A percentile compares a stretch with the other conserved stretches of the same genome.
Evolutionary conservation across 352 stramenopile genomes (phyloP).

Genomic region (Pythium chondricola): DNA sequence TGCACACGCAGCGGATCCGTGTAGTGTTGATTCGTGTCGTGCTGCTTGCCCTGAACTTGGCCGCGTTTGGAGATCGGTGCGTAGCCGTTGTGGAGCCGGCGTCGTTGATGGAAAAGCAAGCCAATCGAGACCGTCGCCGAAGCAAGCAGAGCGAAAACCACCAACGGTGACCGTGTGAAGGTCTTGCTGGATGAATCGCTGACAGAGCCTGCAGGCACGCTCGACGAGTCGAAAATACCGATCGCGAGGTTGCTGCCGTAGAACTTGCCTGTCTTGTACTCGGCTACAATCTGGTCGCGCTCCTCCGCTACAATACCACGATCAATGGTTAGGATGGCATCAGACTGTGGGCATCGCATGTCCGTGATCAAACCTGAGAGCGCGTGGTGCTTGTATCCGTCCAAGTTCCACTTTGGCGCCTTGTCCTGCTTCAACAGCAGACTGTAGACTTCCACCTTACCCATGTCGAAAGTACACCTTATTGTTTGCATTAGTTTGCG

Average conservation of each 20-base stretch:
- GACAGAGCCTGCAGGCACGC: conserved; percentile 28
- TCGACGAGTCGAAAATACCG: conserved; percentile 47
- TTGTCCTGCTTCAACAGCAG: conserved; percentile 41
- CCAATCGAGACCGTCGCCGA: conserved; percentile 38
- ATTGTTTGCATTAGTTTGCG: too few relatives aligned
- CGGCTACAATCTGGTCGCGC: conserved; percentile 41
- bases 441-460: conserved; percentile 56
- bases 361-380: conserved; percentile 27
- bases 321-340: background rate
- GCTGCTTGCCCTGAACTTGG: conserved; percentile 30
- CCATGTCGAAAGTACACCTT: conserved; percentile 64
- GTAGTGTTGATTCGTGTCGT: background rate
- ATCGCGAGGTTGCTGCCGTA: conserved; percentile 58
- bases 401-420: conserved; percentile 27
- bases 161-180: conserved; percentile 25
- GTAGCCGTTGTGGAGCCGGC: conserved; percentile 57
- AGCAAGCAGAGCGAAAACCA: conserved; percentile 37
- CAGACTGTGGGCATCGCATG: too few relatives aligned
- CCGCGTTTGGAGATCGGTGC: conserved; percentile 38
- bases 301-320: conserved; percentile 29
- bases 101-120: conserved; percentile 47
- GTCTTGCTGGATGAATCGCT: conserved; percentile 19
- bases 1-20: background rate
- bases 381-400: conserved; percentile 52
- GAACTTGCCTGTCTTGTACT: conserved; percentile 54